Base-by-base conservation (phyloP, 208 protist species). In the Wallacemonas rigidus region DNA sequence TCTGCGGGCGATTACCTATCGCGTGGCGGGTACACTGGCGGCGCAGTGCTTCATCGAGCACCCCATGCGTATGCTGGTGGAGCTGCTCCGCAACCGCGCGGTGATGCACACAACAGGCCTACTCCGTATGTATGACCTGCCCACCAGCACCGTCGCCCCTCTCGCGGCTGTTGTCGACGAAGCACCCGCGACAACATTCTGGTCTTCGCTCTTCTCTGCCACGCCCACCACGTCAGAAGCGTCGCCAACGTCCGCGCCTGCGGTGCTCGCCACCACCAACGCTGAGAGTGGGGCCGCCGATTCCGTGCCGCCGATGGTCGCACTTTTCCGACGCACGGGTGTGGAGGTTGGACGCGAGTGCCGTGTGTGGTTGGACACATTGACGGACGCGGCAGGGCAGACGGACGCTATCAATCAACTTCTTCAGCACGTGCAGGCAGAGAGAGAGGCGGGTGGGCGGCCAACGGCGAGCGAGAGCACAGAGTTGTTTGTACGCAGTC, bases 1-100 rank as follows among this genome's bases (percentile, higher is more conserved):
- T n/a, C 60, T 93, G 41, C 88, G 91, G 7, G 85, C 86, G 38
- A 94, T 96, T 57, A 70, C 87, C 11, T 96, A 91, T 74, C 91
- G 91, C 39, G 82, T 96, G 3, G 64, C 77, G 0, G 82, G 78
- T 14, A 68, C 82, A 2, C 78, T 96, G 6, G 60, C 83, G 38
- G 81, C 91, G 35, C 83, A 93, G 65, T 84, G 82, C 56, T 15
- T 91, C 2, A 82, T 93, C 12, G 86, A 93, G 57, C 91, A 96
- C 64, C 89, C 91, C 7, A 55, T 94, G 36, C 67, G 69, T 17
- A 88, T 96, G 54, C 44, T 90, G 39, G 77, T 87, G 17, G 87
- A 90, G 63, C 75, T 94, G 40, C 68, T 94, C 17, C 84, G 86
- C 35, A 83, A 82, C 5, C 88, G 91, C 15, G 89, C 87, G 4